These are phyloP conservation scores for Tylopilus sp. DNA, from an alignment of 768 basidiomycete genomes.

Conservation along the genomic window DNA sequence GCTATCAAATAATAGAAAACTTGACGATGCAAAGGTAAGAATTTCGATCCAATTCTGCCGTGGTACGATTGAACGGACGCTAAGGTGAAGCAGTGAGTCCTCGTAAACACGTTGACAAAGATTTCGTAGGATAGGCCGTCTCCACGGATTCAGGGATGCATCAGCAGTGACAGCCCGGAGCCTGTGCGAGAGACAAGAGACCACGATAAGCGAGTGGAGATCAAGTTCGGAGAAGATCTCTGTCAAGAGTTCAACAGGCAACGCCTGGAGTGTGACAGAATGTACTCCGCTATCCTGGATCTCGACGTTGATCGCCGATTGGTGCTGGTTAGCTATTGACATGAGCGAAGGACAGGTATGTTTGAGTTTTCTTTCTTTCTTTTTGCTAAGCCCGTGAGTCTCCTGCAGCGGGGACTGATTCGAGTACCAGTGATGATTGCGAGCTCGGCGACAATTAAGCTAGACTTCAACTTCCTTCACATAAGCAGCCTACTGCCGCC, in stretches of 20 bases:
- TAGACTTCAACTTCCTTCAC: no score
- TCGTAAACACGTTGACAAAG: conserved; percentile 49
- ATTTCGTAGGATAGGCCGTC: conserved; percentile 60
- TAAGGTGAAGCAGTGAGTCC: conserved; percentile 51
- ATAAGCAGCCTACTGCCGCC: no score
- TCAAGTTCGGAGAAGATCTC: conserved; percentile 70
- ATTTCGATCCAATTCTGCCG: conserved; percentile 81
- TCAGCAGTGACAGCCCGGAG: conserved; percentile 60
- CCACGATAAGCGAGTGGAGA: conserved; percentile 52
- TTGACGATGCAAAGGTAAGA: conserved; percentile 55
- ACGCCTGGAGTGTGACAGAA: conserved; percentile 36
- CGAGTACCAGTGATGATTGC: no score
- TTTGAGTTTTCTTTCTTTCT: no score
- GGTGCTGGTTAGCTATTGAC: not conserved
- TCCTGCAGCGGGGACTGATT: no score
- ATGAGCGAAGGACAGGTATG: not conserved
- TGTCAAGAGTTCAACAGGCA: conserved; percentile 78
- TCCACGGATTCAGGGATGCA: conserved; percentile 70
- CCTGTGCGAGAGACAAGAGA: conserved; percentile 59
- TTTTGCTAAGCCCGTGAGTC: no score
- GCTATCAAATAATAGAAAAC: conserved; percentile 63
- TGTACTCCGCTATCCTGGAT: not conserved
- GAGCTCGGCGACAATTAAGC: no score
- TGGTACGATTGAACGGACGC: conserved; percentile 62
- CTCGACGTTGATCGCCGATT: not conserved